Percentiles rank a stretch among this genome's conserved stretches.
Conservation (phyloP, 257 asterid genomes). For the Gentiana dahurica region DNA sequence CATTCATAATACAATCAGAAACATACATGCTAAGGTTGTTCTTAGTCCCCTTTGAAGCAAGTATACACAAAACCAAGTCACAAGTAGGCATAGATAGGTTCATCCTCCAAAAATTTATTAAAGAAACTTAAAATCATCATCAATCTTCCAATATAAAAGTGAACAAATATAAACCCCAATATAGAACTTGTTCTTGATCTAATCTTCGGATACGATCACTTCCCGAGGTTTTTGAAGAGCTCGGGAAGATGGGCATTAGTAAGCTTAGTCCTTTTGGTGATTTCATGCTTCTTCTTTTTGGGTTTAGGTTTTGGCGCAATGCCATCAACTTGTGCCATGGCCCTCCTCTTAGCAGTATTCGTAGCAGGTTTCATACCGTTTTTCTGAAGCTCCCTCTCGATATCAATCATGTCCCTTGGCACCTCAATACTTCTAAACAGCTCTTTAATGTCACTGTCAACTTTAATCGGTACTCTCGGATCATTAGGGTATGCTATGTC, state of each 20-base stretch:
- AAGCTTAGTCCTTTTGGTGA: constrained; percentile 87
- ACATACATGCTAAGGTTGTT: too few species aligned
- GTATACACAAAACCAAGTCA: too few species aligned
- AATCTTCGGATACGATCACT: too few species aligned
- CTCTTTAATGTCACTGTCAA: constrained; percentile 2
- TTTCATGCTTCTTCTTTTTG: constrained; percentile 23
- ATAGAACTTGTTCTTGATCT: too few species aligned
- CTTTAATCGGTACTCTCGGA: constrained; percentile 8
- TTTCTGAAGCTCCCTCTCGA: constrained; percentile 80
- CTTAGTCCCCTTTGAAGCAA: too few species aligned
- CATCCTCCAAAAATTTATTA: too few species aligned
- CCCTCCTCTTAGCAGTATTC: constrained; percentile 13
- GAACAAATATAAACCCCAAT: too few species aligned
- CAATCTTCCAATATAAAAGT: too few species aligned
- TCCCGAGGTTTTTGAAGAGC: constrained; percentile 34
- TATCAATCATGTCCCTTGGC: constrained; percentile 78
- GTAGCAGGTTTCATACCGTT: constrained; percentile 73
- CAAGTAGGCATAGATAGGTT: too few species aligned
- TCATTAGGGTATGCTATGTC: constrained; percentile 9
- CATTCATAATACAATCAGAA: too few species aligned
- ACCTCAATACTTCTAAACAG: constrained; percentile 26
- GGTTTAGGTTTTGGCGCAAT: constrained; percentile 4
- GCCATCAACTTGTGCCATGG: constrained; percentile 5
- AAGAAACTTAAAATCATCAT: too few species aligned
- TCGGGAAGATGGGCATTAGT: constrained; percentile 87